These are phyloP conservation scores for Diversispora epigaea DNA, from an alignment of 192 early-diverging fungal genomes.

Conservation along the genomic window DNA sequence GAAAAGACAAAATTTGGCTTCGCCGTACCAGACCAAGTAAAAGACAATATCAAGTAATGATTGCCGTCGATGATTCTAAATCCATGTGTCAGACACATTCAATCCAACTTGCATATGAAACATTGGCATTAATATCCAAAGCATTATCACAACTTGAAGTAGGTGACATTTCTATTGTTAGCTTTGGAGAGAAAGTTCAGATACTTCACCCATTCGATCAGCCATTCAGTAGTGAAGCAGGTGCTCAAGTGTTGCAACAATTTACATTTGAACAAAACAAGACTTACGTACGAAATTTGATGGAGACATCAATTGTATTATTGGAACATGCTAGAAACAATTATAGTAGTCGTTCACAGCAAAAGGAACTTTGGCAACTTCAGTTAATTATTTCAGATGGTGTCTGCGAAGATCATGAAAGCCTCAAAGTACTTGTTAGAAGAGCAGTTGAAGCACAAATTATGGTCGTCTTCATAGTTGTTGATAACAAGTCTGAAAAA, in stretches of 20 bases:
- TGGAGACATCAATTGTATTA: slow-evolving; percentile 80
- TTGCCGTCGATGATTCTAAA: slow-evolving; percentile 94
- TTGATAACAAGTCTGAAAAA: slow-evolving; percentile 79
- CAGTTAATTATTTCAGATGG: slow-evolving; percentile 96
- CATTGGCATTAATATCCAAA: slow-evolving; percentile 87
- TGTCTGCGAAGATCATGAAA: slow-evolving; percentile 92
- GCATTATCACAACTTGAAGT: slow-evolving; percentile 93
- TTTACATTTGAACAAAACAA: slow-evolving; percentile 90
- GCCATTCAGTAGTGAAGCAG: slow-evolving; percentile 85
- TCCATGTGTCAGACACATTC: slow-evolving; percentile 91
- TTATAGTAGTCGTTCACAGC: slow-evolving; percentile 34
- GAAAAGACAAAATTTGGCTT: slow-evolving; percentile 99
- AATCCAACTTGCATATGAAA: slow-evolving; percentile 93
- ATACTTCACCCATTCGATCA: slow-evolving; percentile 95
- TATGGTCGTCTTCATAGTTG: slow-evolving; percentile 94
- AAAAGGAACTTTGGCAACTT: slow-evolving; percentile 89
- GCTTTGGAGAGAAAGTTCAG: slow-evolving; percentile 85
- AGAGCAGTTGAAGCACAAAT: slow-evolving; percentile 80
- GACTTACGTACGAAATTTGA: slow-evolving; percentile 84
- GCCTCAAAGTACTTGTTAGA: slow-evolving; percentile 79
- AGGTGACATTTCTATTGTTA: slow-evolving; percentile 85
- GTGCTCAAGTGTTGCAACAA: slow-evolving; percentile 83
- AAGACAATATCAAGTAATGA: slow-evolving; percentile 97
- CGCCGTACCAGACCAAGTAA: slow-evolving; percentile 95
- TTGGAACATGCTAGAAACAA: slow-evolving; percentile 70